phyloP scores from a whole-genome alignment of 495 filamentous ascomycete genomes.

The Neurospora sp. region DNA sequence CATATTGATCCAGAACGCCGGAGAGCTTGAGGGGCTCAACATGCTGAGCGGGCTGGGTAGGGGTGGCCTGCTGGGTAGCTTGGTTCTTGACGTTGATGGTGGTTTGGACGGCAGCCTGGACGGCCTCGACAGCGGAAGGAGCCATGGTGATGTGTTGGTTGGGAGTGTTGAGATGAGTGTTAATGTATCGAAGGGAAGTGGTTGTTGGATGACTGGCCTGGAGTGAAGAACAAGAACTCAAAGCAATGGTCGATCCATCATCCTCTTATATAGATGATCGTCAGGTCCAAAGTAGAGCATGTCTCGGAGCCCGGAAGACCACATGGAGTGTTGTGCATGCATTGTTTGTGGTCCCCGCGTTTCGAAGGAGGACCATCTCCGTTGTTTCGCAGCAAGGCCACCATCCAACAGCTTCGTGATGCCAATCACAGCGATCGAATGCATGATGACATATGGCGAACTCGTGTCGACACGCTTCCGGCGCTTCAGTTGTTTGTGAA shows the following conservation, averaged over 20 bases:
- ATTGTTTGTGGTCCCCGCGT: neutral
- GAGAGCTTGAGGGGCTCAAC: constrained; percentile 38
- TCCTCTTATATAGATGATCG: neutral
- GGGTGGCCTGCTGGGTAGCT: neutral
- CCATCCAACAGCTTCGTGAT: neutral
- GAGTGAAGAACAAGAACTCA: neutral
- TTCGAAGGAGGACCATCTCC: neutral
- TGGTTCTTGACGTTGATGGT: neutral
- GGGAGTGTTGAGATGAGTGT: neutral
- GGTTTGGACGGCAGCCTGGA: constrained; percentile 5
- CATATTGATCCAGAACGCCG: constrained; percentile 45
- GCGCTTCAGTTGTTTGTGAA: neutral
- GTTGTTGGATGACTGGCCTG: neutral
- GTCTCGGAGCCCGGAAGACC: neutral
- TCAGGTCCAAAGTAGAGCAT: neutral
- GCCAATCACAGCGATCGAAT: neutral
- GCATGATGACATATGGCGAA: neutral
- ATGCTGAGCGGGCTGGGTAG: neutral
- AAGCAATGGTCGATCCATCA: neutral
- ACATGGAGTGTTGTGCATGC: neutral
- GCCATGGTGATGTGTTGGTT: constrained; percentile 15
- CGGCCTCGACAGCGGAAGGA: constrained; percentile 20
- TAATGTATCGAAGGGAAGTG: no score
- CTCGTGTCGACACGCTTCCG: neutral
- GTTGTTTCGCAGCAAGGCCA: neutral